Evolutionary conservation across 257 asterid species (phyloP).

Genomic region (Salvia miltiorrhiza): DNA sequence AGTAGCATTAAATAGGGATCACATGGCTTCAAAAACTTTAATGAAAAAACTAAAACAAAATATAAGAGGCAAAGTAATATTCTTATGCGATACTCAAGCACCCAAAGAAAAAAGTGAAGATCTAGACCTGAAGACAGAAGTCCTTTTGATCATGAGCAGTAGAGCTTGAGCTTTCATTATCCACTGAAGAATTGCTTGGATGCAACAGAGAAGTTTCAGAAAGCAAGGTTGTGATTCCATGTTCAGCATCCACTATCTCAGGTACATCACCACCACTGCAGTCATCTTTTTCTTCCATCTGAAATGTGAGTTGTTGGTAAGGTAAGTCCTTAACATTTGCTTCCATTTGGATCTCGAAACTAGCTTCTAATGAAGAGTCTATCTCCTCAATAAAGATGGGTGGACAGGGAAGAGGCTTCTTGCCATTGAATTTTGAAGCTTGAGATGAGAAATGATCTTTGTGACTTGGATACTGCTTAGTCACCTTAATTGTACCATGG

Average conservation of each 20-base stretch:
- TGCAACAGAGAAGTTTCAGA: constrained; percentile 25
- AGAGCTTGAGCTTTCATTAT: constrained; percentile 31
- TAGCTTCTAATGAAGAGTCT: constrained; percentile 35
- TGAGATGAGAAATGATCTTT: constrained; percentile 26
- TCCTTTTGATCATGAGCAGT: constrained; percentile 28
- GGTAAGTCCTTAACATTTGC: constrained; percentile 27
- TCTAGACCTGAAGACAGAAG: constrained; percentile 45
- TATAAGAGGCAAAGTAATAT: constrained; percentile 9
- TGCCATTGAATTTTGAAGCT: constrained; percentile 37
- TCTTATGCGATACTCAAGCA: constrained; percentile 13
- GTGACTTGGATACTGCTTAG: constrained; percentile 28
- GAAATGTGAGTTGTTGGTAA: constrained; percentile 25
- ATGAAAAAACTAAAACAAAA: background rate
- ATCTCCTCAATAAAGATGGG: constrained; percentile 19
- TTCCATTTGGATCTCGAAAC: constrained; percentile 34
- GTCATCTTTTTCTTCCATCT: constrained; percentile 24
- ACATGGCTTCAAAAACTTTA: too few species aligned
- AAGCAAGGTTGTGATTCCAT: constrained; percentile 28
- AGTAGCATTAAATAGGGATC: background rate
- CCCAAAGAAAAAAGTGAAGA: constrained; percentile 23
- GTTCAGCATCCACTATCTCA: constrained; percentile 28
- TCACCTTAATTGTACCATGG: constrained; percentile 30
- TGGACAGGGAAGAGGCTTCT: constrained; percentile 31
- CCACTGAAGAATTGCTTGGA: constrained; percentile 21
- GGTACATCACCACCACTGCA: constrained; percentile 10